Conservation (phyloP, 495 filamentous ascomycete genomes). For the Chaetomium cochliodes region DNA sequence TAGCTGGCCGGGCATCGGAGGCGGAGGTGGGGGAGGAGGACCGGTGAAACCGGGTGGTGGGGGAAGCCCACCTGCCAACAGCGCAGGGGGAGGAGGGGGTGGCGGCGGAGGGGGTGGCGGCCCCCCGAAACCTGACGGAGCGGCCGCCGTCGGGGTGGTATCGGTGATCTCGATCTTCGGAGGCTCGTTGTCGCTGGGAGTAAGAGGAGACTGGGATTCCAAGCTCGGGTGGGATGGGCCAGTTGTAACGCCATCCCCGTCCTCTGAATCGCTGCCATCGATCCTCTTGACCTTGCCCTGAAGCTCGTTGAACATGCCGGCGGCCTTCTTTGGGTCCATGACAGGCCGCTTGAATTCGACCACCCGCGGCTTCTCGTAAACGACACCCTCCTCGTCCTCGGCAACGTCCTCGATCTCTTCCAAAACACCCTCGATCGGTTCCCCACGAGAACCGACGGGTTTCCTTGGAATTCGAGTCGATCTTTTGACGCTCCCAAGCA, state of each 20-base stretch:
- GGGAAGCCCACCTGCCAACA: conserved; percentile 46
- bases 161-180: conserved; percentile 49
- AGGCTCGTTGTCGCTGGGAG: conserved; percentile 61
- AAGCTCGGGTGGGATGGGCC: conserved; percentile 74
- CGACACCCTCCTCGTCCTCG: conserved; percentile 50
- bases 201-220: conserved; percentile 68
- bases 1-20: conserved; percentile 43
- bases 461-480: conserved; percentile 53
- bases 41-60: conserved; percentile 34
- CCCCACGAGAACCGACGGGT: conserved; percentile 47
- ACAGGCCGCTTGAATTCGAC: conserved; percentile 70
- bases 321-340: conserved; percentile 69
- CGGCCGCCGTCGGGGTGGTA: conserved; percentile 43
- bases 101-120: conserved; percentile 36
- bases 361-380: conserved; percentile 66
- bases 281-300: conserved; percentile 70
- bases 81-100: conserved; percentile 46
- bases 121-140: conserved; percentile 37
- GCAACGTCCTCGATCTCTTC: conserved; percentile 41
- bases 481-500: conserved; percentile 63
- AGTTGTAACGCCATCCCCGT: conserved; percentile 69
- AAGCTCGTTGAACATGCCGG: conserved; percentile 77
- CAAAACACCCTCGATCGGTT: conserved; percentile 40
- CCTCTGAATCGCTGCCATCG: conserved; percentile 72
- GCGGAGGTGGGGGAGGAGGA: conserved; percentile 30